A percentile compares a stretch with the other conserved stretches of the same genome.
phyloP scores from a whole-genome alignment of 805 yeast genomes.

The Debaryomyces castellii region DNA sequence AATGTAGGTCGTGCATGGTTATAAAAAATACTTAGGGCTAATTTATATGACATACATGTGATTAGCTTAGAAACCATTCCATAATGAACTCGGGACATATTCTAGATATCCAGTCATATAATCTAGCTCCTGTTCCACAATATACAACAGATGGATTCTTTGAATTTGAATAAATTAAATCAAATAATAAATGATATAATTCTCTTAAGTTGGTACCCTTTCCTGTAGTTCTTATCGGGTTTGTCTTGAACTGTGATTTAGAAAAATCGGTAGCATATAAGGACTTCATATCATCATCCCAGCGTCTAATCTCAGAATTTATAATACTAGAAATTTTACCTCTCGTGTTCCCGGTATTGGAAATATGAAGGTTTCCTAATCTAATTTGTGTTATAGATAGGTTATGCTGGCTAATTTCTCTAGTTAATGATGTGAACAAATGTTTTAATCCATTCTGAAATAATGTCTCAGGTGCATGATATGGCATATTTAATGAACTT shows the following conservation, averaged over 20 bases:
- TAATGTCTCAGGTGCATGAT: constrained; percentile 62
- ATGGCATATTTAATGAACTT: constrained; percentile 54
- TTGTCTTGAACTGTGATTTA: constrained; percentile 26
- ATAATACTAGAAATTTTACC: constrained; percentile 24
- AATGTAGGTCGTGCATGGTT: constrained; percentile 4
- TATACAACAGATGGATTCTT: constrained; percentile 32
- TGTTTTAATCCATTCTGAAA: constrained; percentile 45
- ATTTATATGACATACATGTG: no score
- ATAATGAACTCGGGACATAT: constrained; percentile 32
- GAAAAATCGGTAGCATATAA: constrained; percentile 34
- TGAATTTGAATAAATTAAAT: constrained; percentile 28
- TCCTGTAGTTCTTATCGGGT: constrained; percentile 27
- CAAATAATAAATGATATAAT: constrained; percentile 40
- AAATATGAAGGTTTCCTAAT: constrained; percentile 38
- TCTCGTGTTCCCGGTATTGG: constrained; percentile 17
- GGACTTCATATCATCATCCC: constrained; percentile 34
- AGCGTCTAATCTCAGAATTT: constrained; percentile 37
- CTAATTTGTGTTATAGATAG: constrained; percentile 39
- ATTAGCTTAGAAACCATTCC: constrained; percentile 18
- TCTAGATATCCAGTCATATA: constrained; percentile 33
- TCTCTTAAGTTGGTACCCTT: constrained; percentile 34
- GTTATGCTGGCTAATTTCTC: constrained; percentile 37
- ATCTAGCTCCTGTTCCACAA: constrained; percentile 43
- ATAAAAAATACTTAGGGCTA: constrained; percentile 4
- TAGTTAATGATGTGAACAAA: constrained; percentile 31